Conservation (phyloP, 2,329 filamentous ascomycete species). For the Tolypocladium inflatum region DNA sequence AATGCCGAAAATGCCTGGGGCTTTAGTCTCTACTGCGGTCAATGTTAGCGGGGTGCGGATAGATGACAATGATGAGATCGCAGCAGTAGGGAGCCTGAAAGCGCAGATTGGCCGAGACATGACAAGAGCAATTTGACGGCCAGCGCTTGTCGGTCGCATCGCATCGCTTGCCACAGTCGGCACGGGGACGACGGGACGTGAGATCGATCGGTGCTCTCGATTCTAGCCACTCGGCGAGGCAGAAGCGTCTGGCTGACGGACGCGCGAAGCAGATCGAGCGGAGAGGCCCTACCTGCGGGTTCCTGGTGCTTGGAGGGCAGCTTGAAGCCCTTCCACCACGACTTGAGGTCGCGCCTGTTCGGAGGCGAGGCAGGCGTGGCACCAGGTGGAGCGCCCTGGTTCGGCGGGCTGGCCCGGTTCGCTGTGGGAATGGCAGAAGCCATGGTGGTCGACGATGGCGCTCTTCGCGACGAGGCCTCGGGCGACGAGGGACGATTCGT, state of each 20-base stretch:
- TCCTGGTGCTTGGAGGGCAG: constrained; percentile 50
- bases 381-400: constrained; percentile 12
- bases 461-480: background rate
- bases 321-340: constrained; percentile 97
- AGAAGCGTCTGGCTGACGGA: background rate
- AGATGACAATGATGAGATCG: background rate
- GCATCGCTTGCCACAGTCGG: background rate
- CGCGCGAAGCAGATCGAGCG: background rate
- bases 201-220: background rate
- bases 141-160: background rate
- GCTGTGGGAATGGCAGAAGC: constrained; percentile 24
- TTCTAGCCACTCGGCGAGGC: background rate
- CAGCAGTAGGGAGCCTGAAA: background rate
- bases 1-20: constrained; percentile 84
- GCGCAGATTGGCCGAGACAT: background rate
- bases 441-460: constrained; percentile 15
- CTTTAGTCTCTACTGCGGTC: constrained; percentile 30
- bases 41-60: constrained; percentile 10
- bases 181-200: background rate
- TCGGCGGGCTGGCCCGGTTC: constrained; percentile 20
- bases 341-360: constrained; percentile 78
- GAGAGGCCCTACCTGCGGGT: constrained; percentile 34
- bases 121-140: background rate
- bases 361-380: constrained; percentile 57
- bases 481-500: constrained; percentile 6